A percentile compares a stretch with the other conserved stretches of the same genome.
Conservation (phyloP, 768 basidiomycete species). For the Lactarius tabidus region DNA sequence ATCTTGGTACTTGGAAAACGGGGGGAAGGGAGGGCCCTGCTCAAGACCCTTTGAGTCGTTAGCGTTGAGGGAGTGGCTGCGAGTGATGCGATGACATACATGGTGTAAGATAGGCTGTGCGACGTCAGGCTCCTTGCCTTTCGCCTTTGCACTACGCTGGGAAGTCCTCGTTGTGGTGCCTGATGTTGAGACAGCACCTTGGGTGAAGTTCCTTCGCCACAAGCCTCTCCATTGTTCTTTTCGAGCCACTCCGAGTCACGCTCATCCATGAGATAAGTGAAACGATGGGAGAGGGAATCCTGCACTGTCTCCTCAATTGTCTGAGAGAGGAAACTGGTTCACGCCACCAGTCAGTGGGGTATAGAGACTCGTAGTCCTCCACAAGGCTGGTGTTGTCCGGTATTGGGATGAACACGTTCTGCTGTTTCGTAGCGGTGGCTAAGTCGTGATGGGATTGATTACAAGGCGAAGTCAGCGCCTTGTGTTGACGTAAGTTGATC, state of each 20-base stretch:
- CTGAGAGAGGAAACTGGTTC: no score
- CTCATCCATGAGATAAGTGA: slow-evolving; percentile 94
- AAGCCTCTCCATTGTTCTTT: slow-evolving; percentile 81
- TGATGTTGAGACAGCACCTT: no score
- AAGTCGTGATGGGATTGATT: no score
- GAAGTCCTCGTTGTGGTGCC: no score
- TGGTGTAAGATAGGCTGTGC: slow-evolving; percentile 69
- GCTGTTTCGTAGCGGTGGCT: slow-evolving; percentile 38
- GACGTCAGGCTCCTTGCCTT: no score
- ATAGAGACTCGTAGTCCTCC: no score
- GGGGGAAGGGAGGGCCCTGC: slow-evolving; percentile 64
- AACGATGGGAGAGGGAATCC: slow-evolving; percentile 65
- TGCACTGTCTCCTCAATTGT: no score
- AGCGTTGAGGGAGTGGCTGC: slow-evolving; percentile 1
- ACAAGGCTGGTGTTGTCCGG: slow-evolving; percentile 84
- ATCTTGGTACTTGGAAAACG: slow-evolving; percentile 69
- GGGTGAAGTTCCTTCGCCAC: slow-evolving; percentile 83
- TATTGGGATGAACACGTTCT: slow-evolving; percentile 82
- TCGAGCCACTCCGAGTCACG: slow-evolving; percentile 96
- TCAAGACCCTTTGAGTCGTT: slow-evolving; percentile 47
- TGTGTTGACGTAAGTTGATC: no score
- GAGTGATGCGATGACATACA: slow-evolving; percentile 45
- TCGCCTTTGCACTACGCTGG: no score
- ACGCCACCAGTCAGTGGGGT: no score
- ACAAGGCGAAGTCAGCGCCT: no score